Base-by-base conservation (phyloP, 1,284 basidiomycete genomes). In the Athelia psychrophila region DNA sequence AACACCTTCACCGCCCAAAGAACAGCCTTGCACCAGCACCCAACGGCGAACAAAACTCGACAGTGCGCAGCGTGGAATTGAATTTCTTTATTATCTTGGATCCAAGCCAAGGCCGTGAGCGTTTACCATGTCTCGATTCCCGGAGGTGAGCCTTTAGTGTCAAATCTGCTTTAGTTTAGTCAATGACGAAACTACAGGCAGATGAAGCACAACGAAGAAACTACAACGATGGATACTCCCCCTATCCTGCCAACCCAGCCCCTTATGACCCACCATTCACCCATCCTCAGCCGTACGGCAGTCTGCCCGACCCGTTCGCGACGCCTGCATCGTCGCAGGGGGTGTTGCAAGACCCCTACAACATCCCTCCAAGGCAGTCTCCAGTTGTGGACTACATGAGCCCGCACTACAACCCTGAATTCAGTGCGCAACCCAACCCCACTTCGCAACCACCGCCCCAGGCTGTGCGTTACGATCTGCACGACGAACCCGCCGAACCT, bases 151-250 rank as follows among this genome's bases (percentile, higher is more conserved):
- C 55, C n/a, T 20, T 20, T 10, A 19, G 44, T 42, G 36, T 27
- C 27, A 19, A 13, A 25, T 12, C 13, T 44, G 18, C 19, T 30
- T 25, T 44, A 44, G n/a, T 1, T n/a, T 36, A 10, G 4, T 25
- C 12, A 44, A 35, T 23, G 25, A 25, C n/a, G 56, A 44, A 22
- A 47, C 38, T 47, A 33, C 47, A 83, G 78, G 73, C 77, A 3
- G 78, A 84, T 60, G 83, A 85, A 61, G 77, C 72, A 8, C 81
- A 82, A 54, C 71, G 67, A 16, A 64, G 76, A 35, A 74, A 74
- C 51, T 83, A 81, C 61, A 82, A 82, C 58, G 82, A 85, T 53
- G 80, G 81, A 2, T 81, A 79, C 59, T 65, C 64, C 53, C 72
- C 74, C 12, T 76, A 79, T 56, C 64, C 67, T 35, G 60, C 66